Evolutionary conservation across 1,284 basidiomycete genomes (phyloP).

Genomic region (Hypsizygus ulmarius): DNA sequence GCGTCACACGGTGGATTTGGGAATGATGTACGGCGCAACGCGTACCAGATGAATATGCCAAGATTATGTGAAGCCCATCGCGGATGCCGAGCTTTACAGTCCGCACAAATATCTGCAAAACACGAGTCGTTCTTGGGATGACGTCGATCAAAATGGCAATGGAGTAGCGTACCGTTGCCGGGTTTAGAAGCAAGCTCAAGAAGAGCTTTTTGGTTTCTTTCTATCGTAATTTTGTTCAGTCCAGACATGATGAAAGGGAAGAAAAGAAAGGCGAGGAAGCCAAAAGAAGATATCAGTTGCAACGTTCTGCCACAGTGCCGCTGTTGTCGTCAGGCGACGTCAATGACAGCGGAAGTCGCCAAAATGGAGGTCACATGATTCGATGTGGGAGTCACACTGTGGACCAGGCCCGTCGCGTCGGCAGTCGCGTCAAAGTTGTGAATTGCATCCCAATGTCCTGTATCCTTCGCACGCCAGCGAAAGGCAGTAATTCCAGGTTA

Average conservation of each 20-base stretch:
- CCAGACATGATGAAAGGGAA: constrained; percentile 33
- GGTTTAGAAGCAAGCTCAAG: constrained; percentile 64
- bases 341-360: no score
- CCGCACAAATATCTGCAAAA: constrained; percentile 71
- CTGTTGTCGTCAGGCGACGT: no score
- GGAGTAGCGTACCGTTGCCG: constrained; percentile 63
- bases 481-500: no score
- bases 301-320: background rate
- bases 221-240: constrained; percentile 56
- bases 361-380: no score
- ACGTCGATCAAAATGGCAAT: constrained; percentile 11
- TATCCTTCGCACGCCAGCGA: no score
- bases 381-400: no score
- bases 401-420: no score
- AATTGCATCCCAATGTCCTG: no score
- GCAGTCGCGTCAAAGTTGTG: no score
- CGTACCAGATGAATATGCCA: constrained; percentile 79
- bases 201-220: constrained; percentile 67
- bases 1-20: background rate
- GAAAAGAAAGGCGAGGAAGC: background rate
- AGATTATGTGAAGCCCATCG: constrained; percentile 83
- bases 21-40: constrained; percentile 2
- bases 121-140: constrained; percentile 9
- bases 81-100: constrained; percentile 75
- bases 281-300: background rate